Evolutionary conservation across 1,139 yeast species (phyloP).

Genomic region (Candida sp.): DNA sequence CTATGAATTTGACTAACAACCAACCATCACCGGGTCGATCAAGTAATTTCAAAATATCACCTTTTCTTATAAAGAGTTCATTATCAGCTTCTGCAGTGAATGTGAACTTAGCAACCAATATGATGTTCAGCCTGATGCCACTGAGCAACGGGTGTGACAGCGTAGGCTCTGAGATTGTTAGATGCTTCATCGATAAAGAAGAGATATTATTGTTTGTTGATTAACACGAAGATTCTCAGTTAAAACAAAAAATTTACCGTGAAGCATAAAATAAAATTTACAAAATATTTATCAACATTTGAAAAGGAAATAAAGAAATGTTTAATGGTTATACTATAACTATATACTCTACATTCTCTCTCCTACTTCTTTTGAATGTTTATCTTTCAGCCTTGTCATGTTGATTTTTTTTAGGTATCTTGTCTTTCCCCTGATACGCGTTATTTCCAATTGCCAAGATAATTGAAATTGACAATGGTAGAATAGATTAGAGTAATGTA

Average conservation of each 20-base stretch:
- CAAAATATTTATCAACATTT: too few relatives aligned
- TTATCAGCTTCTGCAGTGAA: constrained; percentile 30
- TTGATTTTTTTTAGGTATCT: too few relatives aligned
- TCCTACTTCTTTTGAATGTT: too few relatives aligned
- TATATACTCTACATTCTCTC: too few relatives aligned
- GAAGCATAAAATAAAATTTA: too few relatives aligned
- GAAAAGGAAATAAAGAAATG: too few relatives aligned
- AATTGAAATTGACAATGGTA: too few relatives aligned
- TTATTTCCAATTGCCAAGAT: too few relatives aligned
- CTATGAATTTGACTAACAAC: constrained; percentile 42
- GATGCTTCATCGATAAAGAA: constrained; percentile 2
- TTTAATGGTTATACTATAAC: too few relatives aligned
- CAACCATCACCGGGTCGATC: constrained; percentile 41
- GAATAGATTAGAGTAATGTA: too few relatives aligned
- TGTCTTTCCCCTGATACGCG: too few relatives aligned
- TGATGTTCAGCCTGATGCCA: constrained; percentile 25
- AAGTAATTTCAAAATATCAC: constrained; percentile 38
- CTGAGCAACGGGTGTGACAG: constrained; percentile 2
- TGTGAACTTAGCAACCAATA: constrained; percentile 34
- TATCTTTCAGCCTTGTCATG: too few relatives aligned
- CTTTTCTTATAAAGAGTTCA: constrained; percentile 35
- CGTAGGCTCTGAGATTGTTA: constrained; percentile 9
- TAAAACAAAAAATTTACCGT: neutral
- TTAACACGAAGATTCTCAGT: neutral
- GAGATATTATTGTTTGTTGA: neutral